Base-by-base conservation (phyloP, 768 basidiomycete species). In the Boletus sp. region DNA sequence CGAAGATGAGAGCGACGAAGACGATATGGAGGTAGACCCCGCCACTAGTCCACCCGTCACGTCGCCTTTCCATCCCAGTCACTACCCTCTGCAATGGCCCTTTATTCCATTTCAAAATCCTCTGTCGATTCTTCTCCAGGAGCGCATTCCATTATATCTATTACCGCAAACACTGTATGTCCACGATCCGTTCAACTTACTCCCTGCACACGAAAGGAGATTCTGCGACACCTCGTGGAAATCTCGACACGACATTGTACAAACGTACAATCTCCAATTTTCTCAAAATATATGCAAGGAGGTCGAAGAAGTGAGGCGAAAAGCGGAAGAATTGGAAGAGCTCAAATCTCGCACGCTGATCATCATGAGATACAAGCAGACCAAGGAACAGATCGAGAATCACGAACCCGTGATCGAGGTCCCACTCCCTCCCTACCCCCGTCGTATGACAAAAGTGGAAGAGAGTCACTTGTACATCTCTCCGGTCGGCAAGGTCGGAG, bases 391-490 rank as follows among this genome's bases (percentile, higher is more conserved):
- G 65, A 54, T 37, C 64, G 58, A 47, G 73, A 47, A 64, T 54
- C 7, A 33, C 45, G 71, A 63, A 3, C 71, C 67, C 1, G 67
- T 45, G 17, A 64, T 76, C 41, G 76, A 64, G 41, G 67, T 75
- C 8, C 48, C 70, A 0, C 65, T 69, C 47, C 69, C 67, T 15
- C 68, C 70, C 29, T 66, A 57, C 24, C 67, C 71, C 0, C 60
- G 56, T 5, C 61, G 56, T 10, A 37, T 20, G 50, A 67, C 40
- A 36, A 66, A 17, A 41, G 67, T 63, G 5, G 69, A 69, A 18
- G 79, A 77, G 51, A 79, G 77, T 1, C 82, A 85, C 64, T 70
- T 85, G 17, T 81, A 83, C 54, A 56, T 86, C 50, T 75, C 76
- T 2, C 74, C 77, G 0, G 40, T 40, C 0, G 62, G 74, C 35